Conservation (phyloP, 371 early-diverging fungal species). For the Mortierella sp. region DNA sequence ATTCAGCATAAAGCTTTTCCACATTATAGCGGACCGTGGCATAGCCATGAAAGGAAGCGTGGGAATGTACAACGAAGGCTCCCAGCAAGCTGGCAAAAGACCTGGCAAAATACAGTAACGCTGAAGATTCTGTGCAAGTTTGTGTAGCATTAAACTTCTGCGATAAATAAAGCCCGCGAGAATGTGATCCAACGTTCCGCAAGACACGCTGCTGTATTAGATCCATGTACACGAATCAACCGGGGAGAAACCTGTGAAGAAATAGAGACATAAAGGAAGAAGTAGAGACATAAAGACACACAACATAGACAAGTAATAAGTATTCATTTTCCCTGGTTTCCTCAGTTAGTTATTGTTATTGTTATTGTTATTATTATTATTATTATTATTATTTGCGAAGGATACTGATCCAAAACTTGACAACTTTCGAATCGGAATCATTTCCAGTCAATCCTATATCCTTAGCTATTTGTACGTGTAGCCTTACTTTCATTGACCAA, state of each 20-base stretch:
- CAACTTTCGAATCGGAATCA: constrained; percentile 14
- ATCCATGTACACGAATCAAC: too few species aligned
- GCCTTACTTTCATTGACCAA: background rate
- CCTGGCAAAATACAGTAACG: too few species aligned
- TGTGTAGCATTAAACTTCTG: background rate
- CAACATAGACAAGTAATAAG: background rate
- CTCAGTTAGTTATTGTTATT: background rate
- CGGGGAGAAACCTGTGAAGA: background rate
- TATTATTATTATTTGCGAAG: background rate
- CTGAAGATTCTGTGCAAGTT: too few species aligned
- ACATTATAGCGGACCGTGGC: background rate
- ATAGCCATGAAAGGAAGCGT: too few species aligned
- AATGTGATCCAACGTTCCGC: background rate
- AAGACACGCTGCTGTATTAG: too few species aligned
- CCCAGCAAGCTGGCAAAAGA: too few species aligned
- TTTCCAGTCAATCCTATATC: background rate
- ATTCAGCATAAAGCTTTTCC: background rate
- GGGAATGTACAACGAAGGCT: too few species aligned
- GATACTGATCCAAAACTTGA: background rate
- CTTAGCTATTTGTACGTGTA: background rate
- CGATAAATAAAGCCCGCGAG: background rate
- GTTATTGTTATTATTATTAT: too few species aligned
- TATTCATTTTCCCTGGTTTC: background rate
- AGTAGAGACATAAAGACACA: background rate
- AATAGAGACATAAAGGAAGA: background rate